These are phyloP conservation scores for Solanum lignicaule DNA, from an alignment of 257 asterid genomes.

Conservation along the genomic window DNA sequence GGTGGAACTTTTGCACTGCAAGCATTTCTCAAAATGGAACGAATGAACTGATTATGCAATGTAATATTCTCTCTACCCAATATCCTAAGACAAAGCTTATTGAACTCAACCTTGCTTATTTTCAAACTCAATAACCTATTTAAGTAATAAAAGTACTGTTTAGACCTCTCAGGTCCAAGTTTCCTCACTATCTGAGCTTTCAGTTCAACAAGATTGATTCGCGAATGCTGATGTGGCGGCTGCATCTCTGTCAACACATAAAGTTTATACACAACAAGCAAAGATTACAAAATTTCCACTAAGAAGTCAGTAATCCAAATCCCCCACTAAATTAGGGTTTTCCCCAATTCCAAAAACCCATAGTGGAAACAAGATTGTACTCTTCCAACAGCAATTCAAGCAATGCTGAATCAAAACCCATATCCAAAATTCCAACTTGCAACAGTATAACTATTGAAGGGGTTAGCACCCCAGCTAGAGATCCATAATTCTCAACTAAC, in stretches of 20 bases:
- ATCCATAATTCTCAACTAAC: constrained; percentile 44
- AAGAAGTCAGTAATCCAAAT: constrained; percentile 6
- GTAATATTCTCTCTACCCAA: constrained; percentile 72
- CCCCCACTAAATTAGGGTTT: constrained; percentile 37
- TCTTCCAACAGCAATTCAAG: constrained; percentile 27
- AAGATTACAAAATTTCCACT: neutral
- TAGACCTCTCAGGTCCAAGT: constrained; percentile 67
- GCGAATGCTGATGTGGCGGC: constrained; percentile 66
- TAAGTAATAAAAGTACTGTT: constrained; percentile 68
- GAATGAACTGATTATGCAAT: constrained; percentile 75
- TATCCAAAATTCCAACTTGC: constrained; percentile 26
- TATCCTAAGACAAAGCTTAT: constrained; percentile 55
- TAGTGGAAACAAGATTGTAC: constrained; percentile 29
- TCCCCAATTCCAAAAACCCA: constrained; percentile 38
- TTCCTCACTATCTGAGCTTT: constrained; percentile 66
- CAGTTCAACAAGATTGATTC: constrained; percentile 66
- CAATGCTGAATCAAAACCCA: constrained; percentile 35
- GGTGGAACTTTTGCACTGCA: constrained; percentile 58
- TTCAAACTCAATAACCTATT: constrained; percentile 59
- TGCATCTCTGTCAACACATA: constrained; percentile 53
- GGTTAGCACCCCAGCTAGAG: constrained; percentile 30
- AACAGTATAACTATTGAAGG: constrained; percentile 15
- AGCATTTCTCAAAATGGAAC: constrained; percentile 62
- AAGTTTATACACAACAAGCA: constrained; percentile 38
- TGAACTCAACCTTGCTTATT: constrained; percentile 65